Conservation (phyloP, 2,329 filamentous ascomycete genomes). For the Neophaeococcomyces mojaviensis region DNA sequence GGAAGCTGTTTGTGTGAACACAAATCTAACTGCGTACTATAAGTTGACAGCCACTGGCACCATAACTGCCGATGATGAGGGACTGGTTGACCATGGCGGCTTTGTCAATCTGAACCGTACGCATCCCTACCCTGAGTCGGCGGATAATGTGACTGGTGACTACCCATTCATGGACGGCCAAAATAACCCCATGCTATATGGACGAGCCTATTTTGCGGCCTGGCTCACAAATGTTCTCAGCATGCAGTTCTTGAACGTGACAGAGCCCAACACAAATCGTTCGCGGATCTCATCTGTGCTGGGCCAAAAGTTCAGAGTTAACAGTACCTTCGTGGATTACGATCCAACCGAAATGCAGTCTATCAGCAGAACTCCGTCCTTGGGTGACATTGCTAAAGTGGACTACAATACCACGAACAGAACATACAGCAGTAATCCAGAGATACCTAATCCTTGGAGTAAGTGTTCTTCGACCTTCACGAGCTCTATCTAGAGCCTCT, state of each 20-base stretch:
- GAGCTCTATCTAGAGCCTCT: not conserved
- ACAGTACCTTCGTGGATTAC: not conserved
- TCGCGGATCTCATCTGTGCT: constrained; percentile 2
- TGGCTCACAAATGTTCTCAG: constrained; percentile 34
- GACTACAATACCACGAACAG: not conserved
- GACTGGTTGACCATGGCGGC: constrained; percentile 37
- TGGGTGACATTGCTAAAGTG: not conserved
- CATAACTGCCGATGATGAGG: constrained; percentile 18
- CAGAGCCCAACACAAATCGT: constrained; percentile 20
- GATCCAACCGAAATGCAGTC: not conserved
- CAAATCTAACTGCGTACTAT: constrained; percentile 1
- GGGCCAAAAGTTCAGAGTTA: not conserved
- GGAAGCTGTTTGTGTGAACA: constrained; percentile 2
- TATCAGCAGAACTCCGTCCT: not conserved
- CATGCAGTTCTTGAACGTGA: constrained; percentile 29
- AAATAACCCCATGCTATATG: constrained; percentile 30
- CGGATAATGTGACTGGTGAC: not conserved
- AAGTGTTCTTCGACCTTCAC: too few relatives aligned
- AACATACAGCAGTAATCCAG: constrained; percentile 5
- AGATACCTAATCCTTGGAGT: constrained; percentile 3
- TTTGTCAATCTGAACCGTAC: constrained; percentile 33
- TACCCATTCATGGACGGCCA: constrained; percentile 26
- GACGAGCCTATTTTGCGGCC: constrained; percentile 39
- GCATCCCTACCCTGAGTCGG: constrained; percentile 26
- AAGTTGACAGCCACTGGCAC: not conserved